Percentiles rank a stretch among this genome's conserved stretches.
Conservation (phyloP, 305 asterid species). For the Fraxinus baroniana region DNA sequence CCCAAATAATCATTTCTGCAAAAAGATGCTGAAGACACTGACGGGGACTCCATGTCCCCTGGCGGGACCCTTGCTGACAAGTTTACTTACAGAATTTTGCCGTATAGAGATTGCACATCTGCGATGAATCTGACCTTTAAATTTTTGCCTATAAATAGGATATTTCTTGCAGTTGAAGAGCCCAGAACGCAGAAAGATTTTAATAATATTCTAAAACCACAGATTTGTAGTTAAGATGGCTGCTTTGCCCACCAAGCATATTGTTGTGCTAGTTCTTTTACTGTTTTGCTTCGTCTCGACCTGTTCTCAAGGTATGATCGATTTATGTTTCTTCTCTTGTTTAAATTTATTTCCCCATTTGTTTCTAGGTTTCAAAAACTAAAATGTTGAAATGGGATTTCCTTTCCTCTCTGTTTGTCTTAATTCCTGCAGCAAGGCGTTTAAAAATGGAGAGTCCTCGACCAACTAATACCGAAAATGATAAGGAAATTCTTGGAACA, state of each 20-base stretch:
- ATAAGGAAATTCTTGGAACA: not conserved
- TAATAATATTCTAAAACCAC: not conserved
- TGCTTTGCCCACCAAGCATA: not conserved
- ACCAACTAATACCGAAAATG: not conserved
- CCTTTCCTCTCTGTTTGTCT: not conserved
- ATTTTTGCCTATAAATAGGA: not conserved
- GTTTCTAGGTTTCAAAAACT: not conserved
- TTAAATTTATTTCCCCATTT: not conserved
- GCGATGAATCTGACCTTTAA: not conserved
- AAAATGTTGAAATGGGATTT: not conserved
- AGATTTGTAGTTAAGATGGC: not conserved
- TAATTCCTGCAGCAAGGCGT: conserved; percentile 10
- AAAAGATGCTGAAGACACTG: not conserved
- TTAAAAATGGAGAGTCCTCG: conserved; percentile 6
- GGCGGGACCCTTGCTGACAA: not conserved
- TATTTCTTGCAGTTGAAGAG: not conserved
- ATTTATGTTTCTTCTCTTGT: not conserved
- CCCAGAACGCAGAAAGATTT: not conserved
- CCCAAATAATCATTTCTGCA: not conserved
- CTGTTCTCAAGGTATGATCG: not conserved
- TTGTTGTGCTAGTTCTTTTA: not conserved
- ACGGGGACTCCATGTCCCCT: not conserved
- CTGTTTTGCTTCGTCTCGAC: not conserved
- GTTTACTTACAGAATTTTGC: not conserved
- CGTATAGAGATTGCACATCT: not conserved